Evolutionary conservation across 441 rosid genomes (phyloP), one percentile per base, ranked within the genome.

Genomic region (Flueggea neowawraea): DNA sequence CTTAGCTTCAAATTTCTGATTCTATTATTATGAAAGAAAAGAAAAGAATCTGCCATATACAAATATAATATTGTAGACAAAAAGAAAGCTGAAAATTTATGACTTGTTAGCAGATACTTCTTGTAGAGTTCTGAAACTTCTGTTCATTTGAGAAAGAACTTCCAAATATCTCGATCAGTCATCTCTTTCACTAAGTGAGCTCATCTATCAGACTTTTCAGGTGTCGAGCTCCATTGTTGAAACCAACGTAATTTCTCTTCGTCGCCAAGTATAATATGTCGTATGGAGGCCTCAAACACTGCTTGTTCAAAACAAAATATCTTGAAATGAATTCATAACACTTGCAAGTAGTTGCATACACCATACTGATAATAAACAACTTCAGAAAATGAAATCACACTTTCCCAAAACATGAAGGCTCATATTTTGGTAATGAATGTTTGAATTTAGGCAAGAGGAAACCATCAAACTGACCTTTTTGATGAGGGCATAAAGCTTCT

Each of bases 251-350:
- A 55, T 87, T 89, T 73, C 84, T 94, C 91, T 86, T 94, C 13
- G 89, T 82, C 31, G 95, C 95, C 84, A 91, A 65, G 78, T 91
- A 94, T 55, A 87, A 65, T 28, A 94, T 95, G 57, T 96, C 99
- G 31, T 91, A 94, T 3, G 96, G 98, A 16, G 97, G 98, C 82
- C 97, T 88, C 82, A 90, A 58, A 65, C 96, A 93, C 98, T 93
- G 82, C 39, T 54, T 55, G 59, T 61, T 16, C 45, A 74, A 52
- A 31, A 36, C 58, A 32, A 68, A 66, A 62, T 6, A 14, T 48
- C 16, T 13, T 11, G 41, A 75, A 58, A 31, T 45, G 39, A 50
- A 39, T 36, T 36, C 41, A 8, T 36, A 5, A 36, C 41, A 36
- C 41, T 36, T 5, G 41, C 41, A 36, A 1, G 9, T 36, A 36